Percentiles rank a stretch among this genome's conserved stretches.
Conservation (phyloP, 768 basidiomycete genomes). For the Podaxis mareebaensis region DNA sequence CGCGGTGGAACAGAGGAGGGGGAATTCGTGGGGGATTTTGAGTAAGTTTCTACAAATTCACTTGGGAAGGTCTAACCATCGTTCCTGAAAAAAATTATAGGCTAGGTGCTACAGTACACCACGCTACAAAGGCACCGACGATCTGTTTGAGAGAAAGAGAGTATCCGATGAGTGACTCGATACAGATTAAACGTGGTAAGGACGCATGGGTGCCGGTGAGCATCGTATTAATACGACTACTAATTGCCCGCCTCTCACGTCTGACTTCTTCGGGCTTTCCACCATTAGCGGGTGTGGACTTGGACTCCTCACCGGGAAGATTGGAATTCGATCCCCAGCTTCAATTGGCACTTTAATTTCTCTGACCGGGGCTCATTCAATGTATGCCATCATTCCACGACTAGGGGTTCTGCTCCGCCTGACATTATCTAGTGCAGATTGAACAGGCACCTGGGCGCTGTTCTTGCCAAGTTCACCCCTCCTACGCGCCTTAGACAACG, state of each 20-base stretch:
- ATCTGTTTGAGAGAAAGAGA: background rate
- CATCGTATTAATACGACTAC: background rate
- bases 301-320: background rate
- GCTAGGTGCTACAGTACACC: constrained; percentile 16
- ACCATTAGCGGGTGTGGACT: background rate
- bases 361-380: background rate
- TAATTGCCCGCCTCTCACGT: background rate
- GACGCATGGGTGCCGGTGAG: background rate
- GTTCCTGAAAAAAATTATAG: background rate
- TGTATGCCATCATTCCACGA: too few species aligned
- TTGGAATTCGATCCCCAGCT: background rate
- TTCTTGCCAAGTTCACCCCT: constrained; percentile 18
- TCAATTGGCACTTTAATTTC: background rate
- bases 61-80: background rate
- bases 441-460: background rate
- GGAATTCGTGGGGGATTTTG: constrained; percentile 35
- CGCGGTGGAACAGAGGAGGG: constrained; percentile 28
- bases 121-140: background rate
- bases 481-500: background rate
- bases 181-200: background rate
- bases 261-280: background rate
- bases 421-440: background rate
- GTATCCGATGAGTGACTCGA: background rate
- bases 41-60: constrained; percentile 23
- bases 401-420: background rate